These are phyloP conservation scores for Physocladia obscura DNA, from an alignment of 192 early-diverging fungal species.

Conservation along the genomic window DNA sequence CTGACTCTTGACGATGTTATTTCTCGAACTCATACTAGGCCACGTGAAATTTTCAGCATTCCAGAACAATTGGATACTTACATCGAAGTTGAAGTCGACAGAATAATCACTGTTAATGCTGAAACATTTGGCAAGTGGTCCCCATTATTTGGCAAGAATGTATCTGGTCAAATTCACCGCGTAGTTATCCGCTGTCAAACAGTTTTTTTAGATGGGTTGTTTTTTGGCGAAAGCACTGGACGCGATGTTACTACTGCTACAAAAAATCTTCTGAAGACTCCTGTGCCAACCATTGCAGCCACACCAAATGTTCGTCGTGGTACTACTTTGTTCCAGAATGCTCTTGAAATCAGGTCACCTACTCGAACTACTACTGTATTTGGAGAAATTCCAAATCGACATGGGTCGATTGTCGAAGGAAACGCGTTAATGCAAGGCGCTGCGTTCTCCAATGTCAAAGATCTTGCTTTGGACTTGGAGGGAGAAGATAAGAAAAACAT, in stretches of 20 bases:
- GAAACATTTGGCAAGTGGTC: constrained; percentile 44
- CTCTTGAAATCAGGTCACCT: not conserved
- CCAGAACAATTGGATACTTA: constrained; percentile 91
- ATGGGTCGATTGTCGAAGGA: not conserved
- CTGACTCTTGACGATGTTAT: constrained; percentile 78
- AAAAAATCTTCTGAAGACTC: constrained; percentile 32
- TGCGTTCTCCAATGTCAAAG: constrained; percentile 32
- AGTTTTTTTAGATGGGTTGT: constrained; percentile 79
- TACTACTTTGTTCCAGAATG: not conserved
- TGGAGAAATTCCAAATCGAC: not conserved
- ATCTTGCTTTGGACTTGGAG: constrained; percentile 36
- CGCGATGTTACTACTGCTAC: constrained; percentile 56
- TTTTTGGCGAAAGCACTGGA: constrained; percentile 51
- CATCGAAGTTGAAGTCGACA: constrained; percentile 90
- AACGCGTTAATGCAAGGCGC: constrained; percentile 25
- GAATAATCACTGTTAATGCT: constrained; percentile 44
- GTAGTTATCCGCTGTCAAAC: constrained; percentile 87
- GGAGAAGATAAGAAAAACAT: constrained; percentile 35
- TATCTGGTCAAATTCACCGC: constrained; percentile 77
- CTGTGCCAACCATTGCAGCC: not conserved
- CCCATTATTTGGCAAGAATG: constrained; percentile 60
- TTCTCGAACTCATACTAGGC: constrained; percentile 77
- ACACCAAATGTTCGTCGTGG: constrained; percentile 1
- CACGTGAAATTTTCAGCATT: constrained; percentile 87
- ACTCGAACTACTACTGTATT: not conserved